Evolutionary conservation across 495 filamentous ascomycete species (phyloP).

Genomic region (Lichenothelia convexa): DNA sequence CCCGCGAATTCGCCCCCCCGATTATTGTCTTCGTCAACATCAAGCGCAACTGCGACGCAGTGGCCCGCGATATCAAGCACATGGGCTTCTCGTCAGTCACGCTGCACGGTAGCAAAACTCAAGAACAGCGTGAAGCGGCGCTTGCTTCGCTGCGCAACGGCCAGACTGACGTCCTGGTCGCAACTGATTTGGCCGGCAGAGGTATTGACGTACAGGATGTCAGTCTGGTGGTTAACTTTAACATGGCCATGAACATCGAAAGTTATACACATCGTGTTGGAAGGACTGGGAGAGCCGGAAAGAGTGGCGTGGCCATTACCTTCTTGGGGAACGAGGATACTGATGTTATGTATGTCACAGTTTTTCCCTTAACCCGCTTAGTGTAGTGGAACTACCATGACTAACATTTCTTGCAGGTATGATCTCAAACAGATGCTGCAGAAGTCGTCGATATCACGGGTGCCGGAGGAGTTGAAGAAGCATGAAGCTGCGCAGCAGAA

Average conservation of each 20-base stretch:
- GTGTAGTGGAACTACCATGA: no score
- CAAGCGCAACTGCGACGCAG: constrained; percentile 95
- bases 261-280: constrained; percentile 96
- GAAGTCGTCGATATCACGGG: constrained; percentile 74
- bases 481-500: constrained; percentile 91
- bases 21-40: constrained; percentile 99
- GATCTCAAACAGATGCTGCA: constrained; percentile 92
- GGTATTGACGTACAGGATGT: constrained; percentile 98
- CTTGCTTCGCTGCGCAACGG: constrained; percentile 72
- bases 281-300: constrained; percentile 92
- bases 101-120: constrained; percentile 85
- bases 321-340: constrained; percentile 87
- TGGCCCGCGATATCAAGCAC: constrained; percentile 86
- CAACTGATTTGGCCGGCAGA: constrained; percentile 87
- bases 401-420: no score
- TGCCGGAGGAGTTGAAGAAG: constrained; percentile 83
- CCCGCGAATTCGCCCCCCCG: constrained; percentile 70
- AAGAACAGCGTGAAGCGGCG: constrained; percentile 93
- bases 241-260: constrained; percentile 91
- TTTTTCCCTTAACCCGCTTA: no score
- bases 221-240: constrained; percentile 91
- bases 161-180: constrained; percentile 73
- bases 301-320: constrained; percentile 91
- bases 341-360: constrained; percentile 90
- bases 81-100: constrained; percentile 87